These are phyloP conservation scores for Neofusicoccum parvum DNA, from an alignment of 2,329 filamentous ascomycete species.

Conservation along the genomic window DNA sequence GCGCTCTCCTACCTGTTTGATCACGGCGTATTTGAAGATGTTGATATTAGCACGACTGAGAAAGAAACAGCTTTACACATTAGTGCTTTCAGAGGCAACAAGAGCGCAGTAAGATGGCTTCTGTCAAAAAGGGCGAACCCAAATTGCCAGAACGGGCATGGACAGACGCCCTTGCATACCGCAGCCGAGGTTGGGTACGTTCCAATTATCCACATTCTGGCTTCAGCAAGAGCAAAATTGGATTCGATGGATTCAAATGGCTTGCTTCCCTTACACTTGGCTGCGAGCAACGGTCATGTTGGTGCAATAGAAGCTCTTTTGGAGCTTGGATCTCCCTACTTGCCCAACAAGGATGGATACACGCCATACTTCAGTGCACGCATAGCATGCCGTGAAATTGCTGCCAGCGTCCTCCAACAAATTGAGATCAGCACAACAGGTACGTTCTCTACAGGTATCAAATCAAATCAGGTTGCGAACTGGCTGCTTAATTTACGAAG, in stretches of 20 bases:
- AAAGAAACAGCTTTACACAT: background rate
- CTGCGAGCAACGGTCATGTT: background rate
- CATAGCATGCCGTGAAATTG: background rate
- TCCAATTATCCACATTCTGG: background rate
- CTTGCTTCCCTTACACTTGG: background rate
- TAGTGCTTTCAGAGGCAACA: background rate
- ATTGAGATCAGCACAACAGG: background rate
- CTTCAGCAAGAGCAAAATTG: background rate
- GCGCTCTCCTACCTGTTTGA: background rate
- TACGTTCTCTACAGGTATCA: background rate
- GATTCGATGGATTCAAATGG: background rate
- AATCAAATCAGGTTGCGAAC: too few species aligned
- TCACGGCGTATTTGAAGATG: background rate
- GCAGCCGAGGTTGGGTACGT: background rate
- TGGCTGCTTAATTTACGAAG: too few species aligned
- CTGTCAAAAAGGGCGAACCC: background rate
- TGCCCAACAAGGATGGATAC: background rate
- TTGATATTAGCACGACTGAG: background rate
- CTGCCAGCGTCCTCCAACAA: background rate
- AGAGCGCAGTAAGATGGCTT: background rate
- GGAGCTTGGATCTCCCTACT: background rate
- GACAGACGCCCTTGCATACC: background rate
- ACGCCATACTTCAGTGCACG: background rate
- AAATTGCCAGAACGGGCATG: accelerated
- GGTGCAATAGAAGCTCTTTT: background rate